A percentile compares a stretch with the other conserved stretches of the same genome.
Conservation (phyloP, 176 grass and related monocot genomes). For the Oryza officinalis region DNA sequence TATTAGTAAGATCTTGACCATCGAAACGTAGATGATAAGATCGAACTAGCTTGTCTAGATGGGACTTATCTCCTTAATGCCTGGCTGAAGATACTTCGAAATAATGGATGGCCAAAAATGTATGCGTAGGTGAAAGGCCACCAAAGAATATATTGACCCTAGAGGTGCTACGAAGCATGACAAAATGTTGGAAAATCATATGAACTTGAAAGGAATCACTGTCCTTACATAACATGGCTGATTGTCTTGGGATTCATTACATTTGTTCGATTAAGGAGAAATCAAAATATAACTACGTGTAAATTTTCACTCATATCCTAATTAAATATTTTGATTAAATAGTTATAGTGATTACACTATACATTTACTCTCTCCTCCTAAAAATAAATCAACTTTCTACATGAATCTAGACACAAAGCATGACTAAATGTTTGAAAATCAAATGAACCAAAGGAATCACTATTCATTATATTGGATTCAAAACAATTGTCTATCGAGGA, state of each 20-base stretch:
- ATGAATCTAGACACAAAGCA: too few relatives aligned
- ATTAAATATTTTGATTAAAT: background rate
- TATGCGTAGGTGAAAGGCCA: slow-evolving; percentile 2
- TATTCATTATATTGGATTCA: background rate
- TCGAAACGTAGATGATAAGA: background rate
- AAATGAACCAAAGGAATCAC: background rate
- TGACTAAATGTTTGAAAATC: background rate
- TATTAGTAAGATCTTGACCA: background rate
- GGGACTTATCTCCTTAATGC: background rate
- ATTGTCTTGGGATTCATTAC: background rate
- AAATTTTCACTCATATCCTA: background rate
- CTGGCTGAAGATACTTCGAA: background rate
- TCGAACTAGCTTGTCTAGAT: background rate
- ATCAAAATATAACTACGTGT: background rate
- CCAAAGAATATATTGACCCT: background rate
- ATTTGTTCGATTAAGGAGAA: background rate
- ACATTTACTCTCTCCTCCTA: too few relatives aligned
- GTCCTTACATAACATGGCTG: background rate
- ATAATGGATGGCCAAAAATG: background rate
- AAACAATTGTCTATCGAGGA: background rate
- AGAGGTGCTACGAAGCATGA: background rate
- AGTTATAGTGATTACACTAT: too few relatives aligned
- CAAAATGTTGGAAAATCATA: background rate
- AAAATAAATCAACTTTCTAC: too few relatives aligned
- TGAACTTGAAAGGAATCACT: background rate